Percentiles rank a stretch among this genome's conserved stretches.
Evolutionary conservation across 768 basidiomycete genomes (phyloP).

Genomic region (Hericium alpestre): DNA sequence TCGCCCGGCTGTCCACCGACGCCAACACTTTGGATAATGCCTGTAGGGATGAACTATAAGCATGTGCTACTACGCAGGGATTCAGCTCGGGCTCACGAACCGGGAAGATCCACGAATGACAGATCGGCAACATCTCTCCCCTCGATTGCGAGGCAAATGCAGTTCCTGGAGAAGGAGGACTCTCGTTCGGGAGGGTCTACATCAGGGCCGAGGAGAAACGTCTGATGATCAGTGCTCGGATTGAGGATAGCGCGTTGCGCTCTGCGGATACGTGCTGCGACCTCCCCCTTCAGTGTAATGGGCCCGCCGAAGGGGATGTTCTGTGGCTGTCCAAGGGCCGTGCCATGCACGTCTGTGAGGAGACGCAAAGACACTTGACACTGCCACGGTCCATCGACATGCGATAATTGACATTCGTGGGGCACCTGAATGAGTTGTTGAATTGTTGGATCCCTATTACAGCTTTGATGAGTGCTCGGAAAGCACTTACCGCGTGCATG

Average conservation of each 20-base stretch:
- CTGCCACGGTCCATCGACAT: constrained; percentile 20
- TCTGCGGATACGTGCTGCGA: constrained; percentile 57
- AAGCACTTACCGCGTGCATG: constrained; percentile 52
- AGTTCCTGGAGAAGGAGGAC: constrained; percentile 26
- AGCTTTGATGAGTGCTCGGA: neutral
- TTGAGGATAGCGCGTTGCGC: constrained; percentile 61
- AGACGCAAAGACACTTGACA: constrained; percentile 24
- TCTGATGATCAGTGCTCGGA: constrained; percentile 25
- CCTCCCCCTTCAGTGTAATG: constrained; percentile 40
- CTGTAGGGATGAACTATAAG: constrained; percentile 19
- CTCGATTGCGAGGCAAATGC: constrained; percentile 27
- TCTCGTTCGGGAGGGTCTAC: constrained; percentile 16
- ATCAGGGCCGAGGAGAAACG: constrained; percentile 31
- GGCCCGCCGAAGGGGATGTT: constrained; percentile 19
- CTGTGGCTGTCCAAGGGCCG: constrained; percentile 22
- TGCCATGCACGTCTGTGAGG: constrained; percentile 16
- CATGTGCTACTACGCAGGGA: neutral
- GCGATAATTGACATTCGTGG: constrained; percentile 25
- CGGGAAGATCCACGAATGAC: constrained; percentile 31
- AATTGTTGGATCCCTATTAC: neutral
- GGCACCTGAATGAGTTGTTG: constrained; percentile 18
- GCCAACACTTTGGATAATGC: constrained; percentile 41
- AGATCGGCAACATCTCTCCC: constrained; percentile 30
- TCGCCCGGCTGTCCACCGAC: constrained; percentile 34
- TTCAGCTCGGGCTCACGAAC: constrained; percentile 13